Evolutionary conservation across 2,329 filamentous ascomycete genomes (phyloP), one percentile per base, ranked within the genome.

Genomic region (Cytospora leucostoma): DNA sequence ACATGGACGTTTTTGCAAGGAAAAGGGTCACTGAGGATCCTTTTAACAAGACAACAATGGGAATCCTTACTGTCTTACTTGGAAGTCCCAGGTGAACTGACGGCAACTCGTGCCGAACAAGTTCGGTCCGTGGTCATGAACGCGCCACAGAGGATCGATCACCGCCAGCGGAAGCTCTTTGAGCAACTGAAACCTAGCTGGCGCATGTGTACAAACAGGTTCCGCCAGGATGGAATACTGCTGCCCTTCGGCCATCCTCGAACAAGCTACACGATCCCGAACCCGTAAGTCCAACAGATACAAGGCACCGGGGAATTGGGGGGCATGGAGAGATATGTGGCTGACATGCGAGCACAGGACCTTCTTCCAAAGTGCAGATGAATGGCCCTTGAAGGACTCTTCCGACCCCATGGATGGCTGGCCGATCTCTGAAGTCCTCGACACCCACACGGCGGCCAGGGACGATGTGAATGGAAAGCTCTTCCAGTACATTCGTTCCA

Each of bases 391-490:
- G 56, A 21, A 21, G 11, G 56, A 52, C n/a, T 19, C 35, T 2
- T 47, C 56, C 5, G 56, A 59, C 38, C 56, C 56, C 1, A n/a
- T 59, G 7, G 13, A 37, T 11, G 56, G 47, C 15, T 59, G 56
- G 56, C 32, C 56, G 7, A 13, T 32, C 5, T 19, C 37, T 21
- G 47, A 51, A 21, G 34, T 59, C 4, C 33, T 51, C 19, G 13
- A 37, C 5, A 50, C 40, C 47, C 17, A 10, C 6, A 33, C 10
- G 17, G 34, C 47, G 1, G 47, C 47, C 34, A 52, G 27, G 7
- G 56, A 34, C 15, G 56, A 59, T 6, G 38, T 59, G 13, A 51
- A 59, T n/a, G 56, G 56, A 7, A 59, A 52, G 19, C 56, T 59
- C 1, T 52, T 35, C 19, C 15, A 8, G 7, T 40, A 40, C 19